Base-by-base conservation (phyloP, 2,329 filamentous ascomycete genomes). In the Neoarthrinium moseri region DNA sequence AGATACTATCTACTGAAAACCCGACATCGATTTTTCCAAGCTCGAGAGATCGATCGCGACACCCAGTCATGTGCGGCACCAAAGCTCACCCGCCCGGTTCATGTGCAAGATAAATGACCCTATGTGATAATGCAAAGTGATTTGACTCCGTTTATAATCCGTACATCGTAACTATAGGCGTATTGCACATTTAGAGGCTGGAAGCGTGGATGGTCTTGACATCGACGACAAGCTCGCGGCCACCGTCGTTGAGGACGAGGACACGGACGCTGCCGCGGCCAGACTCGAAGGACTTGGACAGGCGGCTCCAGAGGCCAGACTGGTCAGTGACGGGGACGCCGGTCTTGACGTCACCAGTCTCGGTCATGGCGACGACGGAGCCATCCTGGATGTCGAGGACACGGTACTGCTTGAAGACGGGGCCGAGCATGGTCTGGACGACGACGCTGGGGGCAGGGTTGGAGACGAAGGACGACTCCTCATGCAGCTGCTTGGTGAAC, bases 371-470 rank as follows among this genome's bases (percentile, higher is more conserved):
- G 57, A 95, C 90, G 65, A 99, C 73, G 67, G 51, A 61, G 61
- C 81, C 91, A 57, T 95, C 89, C 71, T 91, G 86, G 72, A 99
- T 87, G 79, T 99, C 94, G 53, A 99, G 87, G 68, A 99, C 92
- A 66, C 94, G 91, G 87, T 99, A 99, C 83, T 97, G 94, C 90
- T 97, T 97, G 90, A 97, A 96, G 78, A 97, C 85, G 55, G 94
- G 94, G 62, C 92, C 94, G 58, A 95, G 88, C 91, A 99, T 97
- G 78, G 92, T 97, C 87, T 99, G 94, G 64, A 99, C 92, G 55
- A 97, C 84, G 51, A 99, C 94, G 60, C 89, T 96, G 60, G 92
- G 92, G 57, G 88, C 89, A 56, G 94, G 94, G 87, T 95, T 95
- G 75, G 89, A 91, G 77, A 97, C 85, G 77, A 96, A 96, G 63